Base-by-base conservation (phyloP, 805 yeast genomes). In the Allodekkera sacchari region DNA sequence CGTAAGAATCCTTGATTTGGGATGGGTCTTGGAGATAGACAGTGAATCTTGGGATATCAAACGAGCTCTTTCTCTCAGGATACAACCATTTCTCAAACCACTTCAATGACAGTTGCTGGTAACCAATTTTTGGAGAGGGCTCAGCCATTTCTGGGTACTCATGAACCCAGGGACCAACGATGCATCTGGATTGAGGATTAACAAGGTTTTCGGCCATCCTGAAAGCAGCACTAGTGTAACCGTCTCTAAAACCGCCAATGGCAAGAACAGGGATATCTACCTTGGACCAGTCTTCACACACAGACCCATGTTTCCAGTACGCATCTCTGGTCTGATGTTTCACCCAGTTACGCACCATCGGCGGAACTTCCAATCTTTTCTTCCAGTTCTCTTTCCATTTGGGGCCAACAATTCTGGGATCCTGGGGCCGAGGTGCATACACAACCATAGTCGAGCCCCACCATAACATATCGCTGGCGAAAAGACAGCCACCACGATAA, bases 101-200 rank as follows among this genome's bases (percentile, higher is more conserved):
- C 16, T 48, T 42, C 22, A 61, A 40, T 1, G 68, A 57, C 18
- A 63, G 30, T 37, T 65, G 66, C 24, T 60, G 63, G 33, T 58
- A 65, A 4, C 68, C 70, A 40, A 64, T 58, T 34, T 55, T 57
- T 20, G 71, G 70, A 7, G 54, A 52, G 6, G 69, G 70, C 21
- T 59, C 61, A 2, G 69, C 70, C 49, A 65, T 58, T 39, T 64
- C 69, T 3, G 70, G 71, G 43, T 54, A 64, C 39, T 64, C 70
- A 39, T 64, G 71, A 28, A 64, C 69, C 71, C 70, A 65, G 7
- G 69, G 71, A 15, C 70, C 69, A 41, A 65, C 55, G 11, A 64
- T 35, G 22, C 57, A 58, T 21, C 52, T 43, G 2, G 62, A 47
- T 20, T 59, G 44, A n/a, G 64, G 60, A 31, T 63, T 52, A n/a